Percentiles rank a stretch among this genome's conserved stretches.
Conservation (phyloP, 768 basidiomycete species). For the Russula foetens region DNA sequence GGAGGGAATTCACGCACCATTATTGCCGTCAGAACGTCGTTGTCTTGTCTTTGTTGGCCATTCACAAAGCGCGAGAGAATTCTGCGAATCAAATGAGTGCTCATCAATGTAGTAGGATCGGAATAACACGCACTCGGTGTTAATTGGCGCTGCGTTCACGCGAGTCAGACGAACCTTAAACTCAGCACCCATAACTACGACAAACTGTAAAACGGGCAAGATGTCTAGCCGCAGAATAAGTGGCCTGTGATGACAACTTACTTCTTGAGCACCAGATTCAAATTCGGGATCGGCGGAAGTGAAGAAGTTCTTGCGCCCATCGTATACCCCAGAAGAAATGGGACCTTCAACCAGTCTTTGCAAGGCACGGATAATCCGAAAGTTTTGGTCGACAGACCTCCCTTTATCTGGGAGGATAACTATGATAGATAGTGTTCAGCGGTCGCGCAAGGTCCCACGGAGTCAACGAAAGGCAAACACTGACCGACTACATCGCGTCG, state of each 20-base stretch:
- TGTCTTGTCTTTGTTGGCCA: conserved; percentile 64
- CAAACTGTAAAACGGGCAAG: conserved; percentile 39
- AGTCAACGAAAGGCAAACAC: conserved; percentile 19
- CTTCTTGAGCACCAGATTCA: conserved; percentile 39
- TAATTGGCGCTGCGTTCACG: conserved; percentile 68
- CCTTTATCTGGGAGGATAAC: conserved; percentile 41
- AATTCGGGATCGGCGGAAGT: conserved; percentile 56
- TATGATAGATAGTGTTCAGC: conserved; percentile 28
- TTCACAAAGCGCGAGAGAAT: conserved; percentile 53
- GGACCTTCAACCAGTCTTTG: conserved; percentile 49
- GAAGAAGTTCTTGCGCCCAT: conserved; percentile 74
- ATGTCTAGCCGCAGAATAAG: neutral
- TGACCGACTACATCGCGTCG: conserved; percentile 32
- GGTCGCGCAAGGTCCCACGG: neutral
- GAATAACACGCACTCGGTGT: conserved; percentile 62
- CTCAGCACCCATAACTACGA: conserved; percentile 44
- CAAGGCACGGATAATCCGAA: conserved; percentile 57
- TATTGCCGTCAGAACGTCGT: conserved; percentile 54
- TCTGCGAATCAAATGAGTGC: conserved; percentile 29
- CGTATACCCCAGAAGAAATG: conserved; percentile 69
- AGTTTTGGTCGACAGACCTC: conserved; percentile 54
- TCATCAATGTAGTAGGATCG: conserved; percentile 21
- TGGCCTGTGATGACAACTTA: conserved; percentile 22
- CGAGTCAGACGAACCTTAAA: conserved; percentile 60
- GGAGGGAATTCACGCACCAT: conserved; percentile 34